Evolutionary conservation across 345 rosid genomes (phyloP).

Genomic region (Cardiospermum halicacabum): DNA sequence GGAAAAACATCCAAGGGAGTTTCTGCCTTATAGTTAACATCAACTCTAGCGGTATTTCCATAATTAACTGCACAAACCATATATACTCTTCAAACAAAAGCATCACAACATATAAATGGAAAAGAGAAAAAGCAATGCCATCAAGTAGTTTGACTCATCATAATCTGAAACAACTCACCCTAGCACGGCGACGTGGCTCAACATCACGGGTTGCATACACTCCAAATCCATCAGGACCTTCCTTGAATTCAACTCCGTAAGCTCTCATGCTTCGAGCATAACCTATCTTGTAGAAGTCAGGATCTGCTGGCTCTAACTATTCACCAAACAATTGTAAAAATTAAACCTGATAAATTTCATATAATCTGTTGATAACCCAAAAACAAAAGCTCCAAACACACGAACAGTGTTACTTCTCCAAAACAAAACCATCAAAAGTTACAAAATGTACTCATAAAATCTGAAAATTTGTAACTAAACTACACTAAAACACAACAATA

Average conservation of each 20-base stretch:
- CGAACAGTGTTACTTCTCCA: no score
- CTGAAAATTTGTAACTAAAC: no score
- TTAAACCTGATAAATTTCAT: no score
- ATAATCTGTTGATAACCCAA: no score
- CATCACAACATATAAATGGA: background rate
- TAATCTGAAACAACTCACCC: conserved; percentile 44
- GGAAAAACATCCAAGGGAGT: conserved; percentile 98
- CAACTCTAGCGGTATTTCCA: conserved; percentile 94
- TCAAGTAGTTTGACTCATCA: background rate
- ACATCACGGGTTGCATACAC: conserved; percentile 90
- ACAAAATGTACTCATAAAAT: no score
- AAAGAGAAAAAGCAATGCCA: background rate
- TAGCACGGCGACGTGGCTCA: conserved; percentile 77
- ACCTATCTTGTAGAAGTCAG: conserved; percentile 93
- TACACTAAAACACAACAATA: background rate
- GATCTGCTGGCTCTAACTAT: conserved; percentile 62
- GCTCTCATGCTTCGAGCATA: conserved; percentile 81
- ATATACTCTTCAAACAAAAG: background rate
- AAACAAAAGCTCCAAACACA: no score
- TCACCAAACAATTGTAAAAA: no score
- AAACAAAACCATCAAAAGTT: no score
- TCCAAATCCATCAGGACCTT: conserved; percentile 88
- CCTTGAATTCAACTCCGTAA: conserved; percentile 83
- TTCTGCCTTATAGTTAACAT: conserved; percentile 85
- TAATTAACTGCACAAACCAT: conserved; percentile 50